phyloP scores from a whole-genome alignment of 108 stramenopile genomes.

The Fragilaria crotonensis region DNA sequence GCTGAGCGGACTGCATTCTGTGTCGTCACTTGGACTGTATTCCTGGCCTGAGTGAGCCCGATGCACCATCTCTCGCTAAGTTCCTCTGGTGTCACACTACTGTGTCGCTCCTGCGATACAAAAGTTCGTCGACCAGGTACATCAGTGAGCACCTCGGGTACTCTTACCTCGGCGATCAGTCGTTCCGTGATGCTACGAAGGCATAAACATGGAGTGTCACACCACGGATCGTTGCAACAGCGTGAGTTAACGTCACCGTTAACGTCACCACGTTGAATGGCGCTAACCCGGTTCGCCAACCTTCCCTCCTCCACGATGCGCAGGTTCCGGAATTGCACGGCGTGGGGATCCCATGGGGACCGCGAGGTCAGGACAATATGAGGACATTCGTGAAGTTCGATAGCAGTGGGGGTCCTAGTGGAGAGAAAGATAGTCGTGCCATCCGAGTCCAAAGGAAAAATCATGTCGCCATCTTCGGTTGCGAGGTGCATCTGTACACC shows the following conservation, averaged over 20 bases:
- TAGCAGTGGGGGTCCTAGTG: background rate
- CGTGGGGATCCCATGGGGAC: background rate
- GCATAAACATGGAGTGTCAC: too few relatives aligned
- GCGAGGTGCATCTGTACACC: background rate
- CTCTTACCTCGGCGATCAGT: too few relatives aligned
- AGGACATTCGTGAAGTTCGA: background rate
- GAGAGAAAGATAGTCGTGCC: background rate
- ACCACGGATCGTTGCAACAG: too few relatives aligned
- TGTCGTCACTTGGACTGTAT: constrained; percentile 13
- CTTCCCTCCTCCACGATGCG: background rate
- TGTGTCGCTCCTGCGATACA: background rate
- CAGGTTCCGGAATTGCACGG: background rate
- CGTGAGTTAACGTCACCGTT: too few relatives aligned
- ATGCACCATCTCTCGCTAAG: constrained; percentile 15
- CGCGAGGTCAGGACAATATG: background rate
- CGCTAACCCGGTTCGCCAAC: background rate
- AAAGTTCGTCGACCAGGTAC: background rate
- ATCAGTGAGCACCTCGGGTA: too few relatives aligned
- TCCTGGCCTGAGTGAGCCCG: constrained; percentile 9
- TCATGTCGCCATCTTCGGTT: background rate
- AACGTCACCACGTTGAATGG: too few relatives aligned
- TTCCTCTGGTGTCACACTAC: constrained; percentile 1
- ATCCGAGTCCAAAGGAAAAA: background rate
- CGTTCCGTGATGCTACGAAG: too few relatives aligned
- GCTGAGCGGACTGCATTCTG: constrained; percentile 10